Evolutionary conservation across 2,329 filamentous ascomycete genomes (phyloP), one percentile per base, ranked within the genome.

Genomic region (Penicillium digitatum): DNA sequence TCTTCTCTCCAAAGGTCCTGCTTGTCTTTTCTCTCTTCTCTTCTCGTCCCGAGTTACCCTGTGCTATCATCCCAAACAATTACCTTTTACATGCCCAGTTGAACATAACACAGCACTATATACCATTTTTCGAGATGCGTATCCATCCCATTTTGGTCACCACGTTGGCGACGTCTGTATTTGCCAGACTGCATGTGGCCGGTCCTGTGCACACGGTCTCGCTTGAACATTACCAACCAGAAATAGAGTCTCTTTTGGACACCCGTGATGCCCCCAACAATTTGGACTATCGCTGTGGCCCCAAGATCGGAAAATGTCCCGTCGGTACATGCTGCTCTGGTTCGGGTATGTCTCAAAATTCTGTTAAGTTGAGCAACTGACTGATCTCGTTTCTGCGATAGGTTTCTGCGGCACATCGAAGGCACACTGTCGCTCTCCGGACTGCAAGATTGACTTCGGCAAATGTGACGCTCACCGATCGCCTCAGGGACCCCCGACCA

Each of bases 401-500:
- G 74, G 74, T 29, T 76, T 69, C 54, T 76, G 74, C 47, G 73
- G 74, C 24, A 66, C 64, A 8, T 70, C 72, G 1, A 61, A 61
- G 32, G 62, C 63, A 37, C 72, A 76, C 52, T 76, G 74, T 58
- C 65, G 64, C 14, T 74, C 73, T 37, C 74, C 74, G 8, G 74
- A 75, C 40, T 76, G 74, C 50, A 66, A 70, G 56, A 65, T 75
- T 44, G 67, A 74, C 47, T 76, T 65, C 54, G 71, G 74, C 38
- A 64, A 63, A 29, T 76, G 74, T 47, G 74, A 76, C 59, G 69
- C 72, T 16, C 62, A 70, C 45, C 63, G 61, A 51, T 63, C 60
- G 5, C 74, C 74, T 0, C 58, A 64, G 6, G 74, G 74, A 9
- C 66, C 66, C 12, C 64, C 71, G 18, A 76, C 73, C 7, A 65